Evolutionary conservation across 371 early-diverging fungal species (phyloP), one percentile per base, ranked within the genome.

Genomic region (Mucor lusitanicus): DNA sequence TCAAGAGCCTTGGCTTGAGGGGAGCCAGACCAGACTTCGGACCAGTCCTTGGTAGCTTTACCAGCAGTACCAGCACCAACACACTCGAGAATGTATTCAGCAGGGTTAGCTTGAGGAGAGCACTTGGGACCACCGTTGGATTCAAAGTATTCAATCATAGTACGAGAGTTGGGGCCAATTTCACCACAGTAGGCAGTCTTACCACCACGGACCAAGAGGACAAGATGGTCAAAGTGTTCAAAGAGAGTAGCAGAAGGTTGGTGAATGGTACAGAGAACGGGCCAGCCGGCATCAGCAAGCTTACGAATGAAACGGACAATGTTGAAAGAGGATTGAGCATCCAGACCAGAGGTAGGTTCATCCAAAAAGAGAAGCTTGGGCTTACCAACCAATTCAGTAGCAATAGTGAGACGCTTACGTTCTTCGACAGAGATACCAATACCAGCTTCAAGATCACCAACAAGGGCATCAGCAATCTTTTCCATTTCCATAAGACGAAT

Each of bases 321-420:
- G 77, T 91, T 91, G 77, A 87, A 87, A 6, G 93, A 88, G 21
- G 58, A 83, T 72, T 88, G 85, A 15, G 86, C 84, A 73, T 92
- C 85, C 15, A 94, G 79, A 61, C 94, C 94, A 58, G 92, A 92
- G 6, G 94, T 94, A 50, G 94, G 95, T 68, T 95, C 95, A 73
- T 95, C 95, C 64, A 94, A 78, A 85, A 93, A 93, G 23, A 94
- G 80, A 50, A 94, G 81, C 68, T 85, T 85, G 61, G 93, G 92
- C 71, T 87, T 86, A 46, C 91, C 87, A 3, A 94, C 91, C 46
- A 95, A 81, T 75, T 94, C 91, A 27, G 90, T 80, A 48, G 81
- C 90, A 70, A 90, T 90, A 13, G 88, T 87, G 67, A 88, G 72
- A 37, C 87, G 87, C 77, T 88, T 88, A 70, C 88, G 88, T 72